Evolutionary conservation across 208 protist genomes (phyloP).

Genomic region (Zelonia costaricensis): DNA sequence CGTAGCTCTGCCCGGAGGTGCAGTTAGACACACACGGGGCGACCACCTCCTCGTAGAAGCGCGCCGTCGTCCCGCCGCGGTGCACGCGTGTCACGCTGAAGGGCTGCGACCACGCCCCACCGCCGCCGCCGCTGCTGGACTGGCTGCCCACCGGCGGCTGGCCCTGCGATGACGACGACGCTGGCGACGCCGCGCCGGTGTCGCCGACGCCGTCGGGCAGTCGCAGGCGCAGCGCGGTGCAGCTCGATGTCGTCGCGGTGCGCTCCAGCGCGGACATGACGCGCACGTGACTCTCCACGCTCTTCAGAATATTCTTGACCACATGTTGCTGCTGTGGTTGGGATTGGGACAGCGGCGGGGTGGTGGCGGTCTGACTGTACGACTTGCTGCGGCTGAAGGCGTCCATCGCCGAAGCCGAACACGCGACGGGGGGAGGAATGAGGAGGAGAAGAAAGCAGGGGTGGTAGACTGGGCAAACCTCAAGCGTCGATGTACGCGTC

Average conservation of each 20-base stretch:
- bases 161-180: constrained; percentile 11
- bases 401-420: too few species aligned
- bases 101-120: constrained; percentile 63
- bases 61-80: constrained; percentile 51
- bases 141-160: constrained; percentile 8
- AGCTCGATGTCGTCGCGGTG: constrained; percentile 70
- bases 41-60: constrained; percentile 82
- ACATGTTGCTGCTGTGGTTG: constrained; percentile 20
- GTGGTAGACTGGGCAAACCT: too few species aligned
- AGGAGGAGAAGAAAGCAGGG: constrained; percentile 4
- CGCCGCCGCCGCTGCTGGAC: background rate
- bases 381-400: constrained; percentile 36
- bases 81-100: constrained; percentile 83
- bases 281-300: constrained; percentile 82
- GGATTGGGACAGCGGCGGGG: constrained; percentile 8
- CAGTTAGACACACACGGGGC: constrained; percentile 82
- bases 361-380: constrained; percentile 23
- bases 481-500: too few species aligned
- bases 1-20: constrained; percentile 79
- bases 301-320: constrained; percentile 77
- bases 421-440: too few species aligned
- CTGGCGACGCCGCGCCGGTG: background rate
- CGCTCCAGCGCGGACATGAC: constrained; percentile 80
- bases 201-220: constrained; percentile 18
- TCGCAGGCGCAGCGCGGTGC: constrained; percentile 67